phyloP scores from a whole-genome alignment of 75 land plant species.

The Pinus albicaulis region DNA sequence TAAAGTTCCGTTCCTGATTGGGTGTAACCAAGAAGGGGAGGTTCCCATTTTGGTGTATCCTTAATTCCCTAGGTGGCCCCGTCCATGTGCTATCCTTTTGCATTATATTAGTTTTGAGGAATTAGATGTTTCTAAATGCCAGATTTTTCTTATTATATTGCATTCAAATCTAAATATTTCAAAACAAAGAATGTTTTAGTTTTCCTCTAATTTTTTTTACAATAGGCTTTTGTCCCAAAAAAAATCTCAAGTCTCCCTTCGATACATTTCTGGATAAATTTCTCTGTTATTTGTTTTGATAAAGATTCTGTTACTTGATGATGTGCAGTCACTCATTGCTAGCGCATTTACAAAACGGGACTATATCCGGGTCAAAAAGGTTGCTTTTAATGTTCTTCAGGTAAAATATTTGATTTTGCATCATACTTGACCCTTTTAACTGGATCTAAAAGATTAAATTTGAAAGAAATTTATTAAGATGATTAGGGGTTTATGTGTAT shows the following conservation, averaged over 20 bases:
- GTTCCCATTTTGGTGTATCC: too few species aligned
- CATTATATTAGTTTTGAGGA: too few species aligned
- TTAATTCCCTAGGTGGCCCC: too few species aligned
- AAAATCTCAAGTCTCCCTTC: neutral
- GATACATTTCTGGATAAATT: neutral
- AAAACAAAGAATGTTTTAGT: too few species aligned
- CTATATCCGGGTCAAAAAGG: conserved; percentile 56
- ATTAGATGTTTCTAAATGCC: too few species aligned
- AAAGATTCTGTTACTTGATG: neutral
- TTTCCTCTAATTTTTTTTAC: too few species aligned
- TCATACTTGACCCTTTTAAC: neutral
- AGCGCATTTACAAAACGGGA: conserved; percentile 70
- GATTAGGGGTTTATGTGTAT: neutral
- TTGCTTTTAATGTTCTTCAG: conserved; percentile 67
- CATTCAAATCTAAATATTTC: too few species aligned
- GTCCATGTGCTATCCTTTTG: too few species aligned
- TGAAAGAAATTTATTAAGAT: neutral
- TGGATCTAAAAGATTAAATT: neutral
- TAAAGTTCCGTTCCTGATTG: too few species aligned
- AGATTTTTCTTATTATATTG: too few species aligned
- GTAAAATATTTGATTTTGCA: conserved; percentile 19
- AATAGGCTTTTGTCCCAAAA: too few species aligned
- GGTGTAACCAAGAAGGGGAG: too few species aligned
- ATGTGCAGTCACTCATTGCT: conserved; percentile 79
- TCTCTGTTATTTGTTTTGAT: neutral